Base-by-base conservation (phyloP, 202 grass and related monocot genomes). In the Hordeum pubiflorum region DNA sequence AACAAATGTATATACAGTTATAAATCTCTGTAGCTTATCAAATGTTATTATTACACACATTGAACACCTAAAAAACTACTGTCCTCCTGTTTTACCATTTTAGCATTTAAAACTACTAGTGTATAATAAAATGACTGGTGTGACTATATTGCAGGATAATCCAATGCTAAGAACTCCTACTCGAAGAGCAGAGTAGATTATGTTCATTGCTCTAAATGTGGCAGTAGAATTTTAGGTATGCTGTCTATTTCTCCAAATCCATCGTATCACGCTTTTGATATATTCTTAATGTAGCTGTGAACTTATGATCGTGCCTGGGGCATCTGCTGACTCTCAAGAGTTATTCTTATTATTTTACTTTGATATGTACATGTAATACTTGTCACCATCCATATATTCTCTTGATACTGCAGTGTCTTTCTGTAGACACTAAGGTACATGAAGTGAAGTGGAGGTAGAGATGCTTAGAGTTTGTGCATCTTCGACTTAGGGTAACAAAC, bases 131-230 rank as follows among this genome's bases (percentile, higher is more conserved):
- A 74, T 86, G 29, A 86, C 50, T 61, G 22, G 34, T 44, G 29
- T 86, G 37, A 55, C 40, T 39, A 43, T 79, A 71, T 78, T 84
- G 43, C 83, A 90, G 88, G 91, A 91, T 62, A 88, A 88, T 89
- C 66, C 86, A 36, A 65, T 94, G 43, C 57, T 83, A 67, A 91
- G 82, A 84, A 69, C 88, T 82, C 77, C 88, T 58, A 68, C 77
- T 1, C 73, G 83, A 79, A 91, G 88, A 78, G 66, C 68, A 68
- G 88, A 81, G 60, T 93, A 93, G 80, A 68, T n/a, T 10, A 22
- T 81, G 15, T 73, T 85, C 22, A 58, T 69, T 70, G 21, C 57
- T 77, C 10, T 81, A 83, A 20, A 63, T 78, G 18, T 54, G n/a
- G 33, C 14, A 81, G 59, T 71, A 72, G 24, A 81, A 68, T 44